Percentiles rank a stretch among this genome's conserved stretches.
Evolutionary conservation across 805 yeast species (phyloP).

Genomic region (Ogataea siamensis): DNA sequence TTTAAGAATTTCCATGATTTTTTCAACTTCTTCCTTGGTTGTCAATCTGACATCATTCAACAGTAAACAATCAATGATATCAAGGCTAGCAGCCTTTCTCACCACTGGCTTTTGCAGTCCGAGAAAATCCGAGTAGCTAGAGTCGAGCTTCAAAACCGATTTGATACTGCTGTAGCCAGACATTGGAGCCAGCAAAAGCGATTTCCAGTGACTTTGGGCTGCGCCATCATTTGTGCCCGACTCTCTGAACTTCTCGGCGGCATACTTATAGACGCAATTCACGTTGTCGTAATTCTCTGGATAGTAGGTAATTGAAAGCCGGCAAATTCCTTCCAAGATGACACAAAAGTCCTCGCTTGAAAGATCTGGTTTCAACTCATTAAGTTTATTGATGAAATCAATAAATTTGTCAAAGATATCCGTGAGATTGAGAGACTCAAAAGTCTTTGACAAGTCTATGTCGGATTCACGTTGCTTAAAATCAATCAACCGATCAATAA

Average conservation of each 20-base stretch:
- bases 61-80: constrained; percentile 59
- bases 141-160: constrained; percentile 38
- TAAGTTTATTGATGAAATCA: constrained; percentile 56
- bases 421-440: constrained; percentile 16
- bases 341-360: constrained; percentile 62
- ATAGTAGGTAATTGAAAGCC: constrained; percentile 63
- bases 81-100: constrained; percentile 57
- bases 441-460: constrained; percentile 20
- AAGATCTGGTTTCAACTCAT: constrained; percentile 60
- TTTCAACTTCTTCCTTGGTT: constrained; percentile 51
- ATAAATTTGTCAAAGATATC: constrained; percentile 63
- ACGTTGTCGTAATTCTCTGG: constrained; percentile 60
- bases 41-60: constrained; percentile 36
- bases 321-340: constrained; percentile 63
- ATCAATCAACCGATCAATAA: constrained; percentile 68
- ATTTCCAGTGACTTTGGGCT: constrained; percentile 30
- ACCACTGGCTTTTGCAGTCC: constrained; percentile 48
- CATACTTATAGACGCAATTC: constrained; percentile 58
- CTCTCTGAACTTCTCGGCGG: constrained; percentile 38
- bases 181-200: constrained; percentile 50
- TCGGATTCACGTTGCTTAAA: constrained; percentile 44
- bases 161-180: constrained; percentile 39
- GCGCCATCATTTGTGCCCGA: constrained; percentile 18
- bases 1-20: constrained; percentile 55
- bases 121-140: constrained; percentile 53